Evolutionary conservation across 1,284 basidiomycete genomes (phyloP).

Genomic region (Xerocomus amazonicus): DNA sequence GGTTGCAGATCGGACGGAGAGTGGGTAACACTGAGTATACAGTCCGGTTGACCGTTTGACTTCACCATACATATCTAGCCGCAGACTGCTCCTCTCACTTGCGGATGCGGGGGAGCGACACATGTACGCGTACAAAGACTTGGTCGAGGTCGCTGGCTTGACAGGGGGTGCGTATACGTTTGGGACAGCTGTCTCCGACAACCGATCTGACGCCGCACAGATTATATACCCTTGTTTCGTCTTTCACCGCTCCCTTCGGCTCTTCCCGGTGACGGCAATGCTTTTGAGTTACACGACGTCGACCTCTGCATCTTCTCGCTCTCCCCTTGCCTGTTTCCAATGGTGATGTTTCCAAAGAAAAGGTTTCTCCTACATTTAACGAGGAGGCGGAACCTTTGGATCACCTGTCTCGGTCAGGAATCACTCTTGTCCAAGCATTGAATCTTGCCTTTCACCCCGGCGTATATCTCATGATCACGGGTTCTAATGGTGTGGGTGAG

Average conservation of each 20-base stretch:
- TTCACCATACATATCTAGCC: constrained; percentile 95
- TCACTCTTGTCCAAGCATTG: constrained; percentile 68
- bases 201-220: constrained; percentile 10
- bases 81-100: constrained; percentile 87
- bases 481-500: constrained; percentile 92
- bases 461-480: constrained; percentile 93
- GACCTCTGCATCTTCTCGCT: constrained; percentile 63
- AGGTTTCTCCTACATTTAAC: constrained; percentile 6
- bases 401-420: constrained; percentile 23
- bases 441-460: constrained; percentile 70
- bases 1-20: constrained; percentile 61
- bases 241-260: constrained; percentile 50
- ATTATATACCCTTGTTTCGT: constrained; percentile 84
- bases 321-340: neutral
- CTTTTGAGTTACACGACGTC: constrained; percentile 64
- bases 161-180: constrained; percentile 54
- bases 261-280: constrained; percentile 30
- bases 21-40: constrained; percentile 35
- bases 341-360: neutral
- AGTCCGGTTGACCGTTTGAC: neutral
- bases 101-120: constrained; percentile 93
- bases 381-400: constrained; percentile 18
- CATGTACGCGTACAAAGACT: constrained; percentile 90
- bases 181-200: no score
- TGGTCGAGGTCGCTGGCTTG: constrained; percentile 90